Evolutionary conservation across 306 rosid species (phyloP).

Genomic region (Ziziphus jujuba): DNA sequence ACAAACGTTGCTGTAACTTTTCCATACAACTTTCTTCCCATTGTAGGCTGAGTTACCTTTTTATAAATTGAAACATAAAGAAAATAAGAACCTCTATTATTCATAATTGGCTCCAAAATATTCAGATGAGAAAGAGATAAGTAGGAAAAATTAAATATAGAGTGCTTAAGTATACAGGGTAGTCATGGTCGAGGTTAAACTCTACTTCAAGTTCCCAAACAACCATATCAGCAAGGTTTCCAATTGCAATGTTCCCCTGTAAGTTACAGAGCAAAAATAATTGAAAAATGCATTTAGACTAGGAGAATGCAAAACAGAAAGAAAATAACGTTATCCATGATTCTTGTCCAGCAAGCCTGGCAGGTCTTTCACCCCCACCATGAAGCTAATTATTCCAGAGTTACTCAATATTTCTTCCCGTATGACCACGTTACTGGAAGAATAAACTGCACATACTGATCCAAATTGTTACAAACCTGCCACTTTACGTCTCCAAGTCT

Average conservation of each 20-base stretch:
- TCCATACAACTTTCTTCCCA: slow-evolving; percentile 77
- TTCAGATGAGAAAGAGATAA: not conserved
- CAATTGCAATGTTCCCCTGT: slow-evolving; percentile 74
- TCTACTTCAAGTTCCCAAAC: slow-evolving; percentile 91
- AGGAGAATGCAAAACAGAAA: not conserved
- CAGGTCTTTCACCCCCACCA: slow-evolving; percentile 98
- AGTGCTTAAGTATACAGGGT: slow-evolving; percentile 64
- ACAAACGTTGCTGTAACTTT: slow-evolving; percentile 79
- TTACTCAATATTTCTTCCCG: slow-evolving; percentile 70
- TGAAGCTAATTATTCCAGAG: slow-evolving; percentile 69
- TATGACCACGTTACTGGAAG: slow-evolving; percentile 88
- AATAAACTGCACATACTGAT: slow-evolving; percentile 56
- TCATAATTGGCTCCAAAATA: slow-evolving; percentile 12
- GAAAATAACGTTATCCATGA: slow-evolving; percentile 51
- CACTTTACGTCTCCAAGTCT: too few relatives aligned
- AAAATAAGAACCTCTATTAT: not conserved
- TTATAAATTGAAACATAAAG: not conserved
- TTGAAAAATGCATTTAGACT: not conserved
- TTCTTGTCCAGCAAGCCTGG: slow-evolving; percentile 67
- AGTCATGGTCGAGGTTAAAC: slow-evolving; percentile 54
- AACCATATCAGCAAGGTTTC: slow-evolving; percentile 84
- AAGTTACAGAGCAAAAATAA: slow-evolving; percentile 12
- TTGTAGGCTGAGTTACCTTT: slow-evolving; percentile 79
- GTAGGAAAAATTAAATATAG: slow-evolving; percentile 40
- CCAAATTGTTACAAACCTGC: not conserved